phyloP scores from a whole-genome alignment of 2,329 filamentous ascomycete genomes.

The Pestalotiopsis sp. region DNA sequence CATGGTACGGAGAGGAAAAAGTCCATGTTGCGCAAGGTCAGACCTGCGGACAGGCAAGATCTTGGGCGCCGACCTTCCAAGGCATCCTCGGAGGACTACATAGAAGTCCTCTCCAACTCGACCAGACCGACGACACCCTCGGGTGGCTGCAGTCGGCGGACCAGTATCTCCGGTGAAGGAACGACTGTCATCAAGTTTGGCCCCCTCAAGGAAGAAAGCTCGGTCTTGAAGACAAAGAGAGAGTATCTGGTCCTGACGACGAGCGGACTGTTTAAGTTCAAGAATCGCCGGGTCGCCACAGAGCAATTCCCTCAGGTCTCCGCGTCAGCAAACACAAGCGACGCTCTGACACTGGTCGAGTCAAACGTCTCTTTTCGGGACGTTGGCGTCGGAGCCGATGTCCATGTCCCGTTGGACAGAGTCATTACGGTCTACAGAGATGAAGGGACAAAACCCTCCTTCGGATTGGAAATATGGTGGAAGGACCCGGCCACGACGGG shows the following conservation, averaged over 20 bases:
- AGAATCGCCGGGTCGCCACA: constrained; percentile 45
- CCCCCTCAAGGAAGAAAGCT: constrained; percentile 49
- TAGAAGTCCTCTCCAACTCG: constrained; percentile 26
- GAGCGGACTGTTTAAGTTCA: constrained; percentile 51
- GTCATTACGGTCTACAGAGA: constrained; percentile 54
- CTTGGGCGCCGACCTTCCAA: constrained; percentile 30
- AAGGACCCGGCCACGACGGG: constrained; percentile 43
- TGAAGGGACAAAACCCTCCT: constrained; percentile 48
- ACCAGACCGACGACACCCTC: constrained; percentile 32
- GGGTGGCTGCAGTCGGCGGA: constrained; percentile 24
- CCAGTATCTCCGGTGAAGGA: constrained; percentile 29
- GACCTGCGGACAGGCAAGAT: constrained; percentile 23
- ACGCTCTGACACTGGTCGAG: constrained; percentile 36
- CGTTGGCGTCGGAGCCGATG: constrained; percentile 21
- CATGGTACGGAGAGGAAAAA: constrained; percentile 19
- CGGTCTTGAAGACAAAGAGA: constrained; percentile 47
- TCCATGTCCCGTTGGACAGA: constrained; percentile 49
- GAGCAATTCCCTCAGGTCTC: constrained; percentile 46
- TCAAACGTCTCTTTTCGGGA: constrained; percentile 25
- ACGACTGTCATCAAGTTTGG: constrained; percentile 40
- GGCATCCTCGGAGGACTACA: constrained; percentile 27
- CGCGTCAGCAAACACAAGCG: constrained; percentile 29
- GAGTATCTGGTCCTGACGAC: constrained; percentile 55
- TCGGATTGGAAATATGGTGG: constrained; percentile 60
- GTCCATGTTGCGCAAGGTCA: constrained; percentile 24